These are phyloP conservation scores for Pichia paraexigua DNA, from an alignment of 805 yeast genomes.

Conservation along the genomic window DNA sequence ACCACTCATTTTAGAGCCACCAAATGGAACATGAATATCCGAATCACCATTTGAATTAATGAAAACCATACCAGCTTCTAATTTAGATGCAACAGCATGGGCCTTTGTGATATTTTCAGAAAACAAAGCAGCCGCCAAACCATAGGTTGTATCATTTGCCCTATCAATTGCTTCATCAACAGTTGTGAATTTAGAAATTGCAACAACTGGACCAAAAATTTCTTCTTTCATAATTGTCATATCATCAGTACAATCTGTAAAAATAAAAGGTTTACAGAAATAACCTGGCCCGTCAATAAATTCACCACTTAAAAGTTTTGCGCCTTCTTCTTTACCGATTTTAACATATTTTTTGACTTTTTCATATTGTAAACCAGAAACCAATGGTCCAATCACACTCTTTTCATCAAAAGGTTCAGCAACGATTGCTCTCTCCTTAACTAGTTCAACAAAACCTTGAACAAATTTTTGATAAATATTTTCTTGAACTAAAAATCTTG, in stretches of 20 bases:
- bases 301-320: constrained; percentile 62
- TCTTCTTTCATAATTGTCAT: constrained; percentile 64
- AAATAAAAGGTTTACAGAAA: constrained; percentile 64
- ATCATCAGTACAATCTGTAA: constrained; percentile 57
- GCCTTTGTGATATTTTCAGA: constrained; percentile 56
- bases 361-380: constrained; percentile 55
- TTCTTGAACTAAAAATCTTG: constrained; percentile 38
- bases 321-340: constrained; percentile 63
- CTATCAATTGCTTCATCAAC: constrained; percentile 54
- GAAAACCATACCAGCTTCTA: constrained; percentile 64
- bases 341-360: constrained; percentile 62
- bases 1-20: constrained; percentile 63
- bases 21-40: constrained; percentile 54
- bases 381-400: constrained; percentile 68
- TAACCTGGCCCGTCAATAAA: constrained; percentile 51
- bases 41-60: constrained; percentile 52
- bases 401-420: constrained; percentile 63
- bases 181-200: constrained; percentile 57
- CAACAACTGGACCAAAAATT: constrained; percentile 76
- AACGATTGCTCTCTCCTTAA: constrained; percentile 40
- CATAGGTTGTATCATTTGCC: constrained; percentile 65
- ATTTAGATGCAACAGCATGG: constrained; percentile 48
- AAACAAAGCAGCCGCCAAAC: constrained; percentile 75
- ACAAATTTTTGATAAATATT: constrained; percentile 35
- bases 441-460: constrained; percentile 30